Evolutionary conservation across 495 filamentous ascomycete genomes (phyloP).

Genomic region (Lasiosphaeria miniovina): DNA sequence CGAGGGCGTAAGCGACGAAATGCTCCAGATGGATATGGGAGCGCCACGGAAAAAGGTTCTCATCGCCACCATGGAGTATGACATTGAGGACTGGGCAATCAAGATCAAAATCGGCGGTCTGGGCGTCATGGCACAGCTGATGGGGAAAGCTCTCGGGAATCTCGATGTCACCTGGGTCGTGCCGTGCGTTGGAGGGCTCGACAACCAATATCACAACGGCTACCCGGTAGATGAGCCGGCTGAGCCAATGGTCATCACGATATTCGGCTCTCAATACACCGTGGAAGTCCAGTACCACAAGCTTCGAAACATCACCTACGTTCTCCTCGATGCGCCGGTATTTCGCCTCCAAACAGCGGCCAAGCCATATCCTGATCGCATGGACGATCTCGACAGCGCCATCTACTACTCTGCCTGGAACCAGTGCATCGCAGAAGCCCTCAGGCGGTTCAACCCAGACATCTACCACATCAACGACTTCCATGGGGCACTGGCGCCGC

Average conservation of each 20-base stretch:
- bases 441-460: slow-evolving; percentile 58
- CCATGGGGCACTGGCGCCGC: slow-evolving; percentile 65
- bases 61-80: slow-evolving; percentile 67
- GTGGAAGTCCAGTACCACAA: slow-evolving; percentile 63
- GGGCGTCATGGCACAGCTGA: slow-evolving; percentile 66
- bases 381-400: slow-evolving; percentile 68
- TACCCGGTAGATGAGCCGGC: slow-evolving; percentile 56
- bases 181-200: slow-evolving; percentile 62
- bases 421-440: slow-evolving; percentile 59
- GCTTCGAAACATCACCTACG: slow-evolving; percentile 65
- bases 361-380: slow-evolving; percentile 65
- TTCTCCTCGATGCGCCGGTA: slow-evolving; percentile 66
- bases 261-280: slow-evolving; percentile 59
- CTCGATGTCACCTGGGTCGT: slow-evolving; percentile 71
- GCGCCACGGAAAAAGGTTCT: slow-evolving; percentile 44
- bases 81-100: slow-evolving; percentile 67
- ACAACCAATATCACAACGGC: slow-evolving; percentile 62
- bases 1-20: neutral
- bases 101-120: slow-evolving; percentile 69
- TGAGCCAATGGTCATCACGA: slow-evolving; percentile 59
- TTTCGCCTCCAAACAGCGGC: slow-evolving; percentile 62
- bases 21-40: neutral
- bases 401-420: slow-evolving; percentile 74
- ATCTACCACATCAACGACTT: slow-evolving; percentile 79
- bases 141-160: slow-evolving; percentile 64